Evolutionary conservation across 306 rosid genomes (phyloP).

Genomic region (Casuarina equisetifolia): DNA sequence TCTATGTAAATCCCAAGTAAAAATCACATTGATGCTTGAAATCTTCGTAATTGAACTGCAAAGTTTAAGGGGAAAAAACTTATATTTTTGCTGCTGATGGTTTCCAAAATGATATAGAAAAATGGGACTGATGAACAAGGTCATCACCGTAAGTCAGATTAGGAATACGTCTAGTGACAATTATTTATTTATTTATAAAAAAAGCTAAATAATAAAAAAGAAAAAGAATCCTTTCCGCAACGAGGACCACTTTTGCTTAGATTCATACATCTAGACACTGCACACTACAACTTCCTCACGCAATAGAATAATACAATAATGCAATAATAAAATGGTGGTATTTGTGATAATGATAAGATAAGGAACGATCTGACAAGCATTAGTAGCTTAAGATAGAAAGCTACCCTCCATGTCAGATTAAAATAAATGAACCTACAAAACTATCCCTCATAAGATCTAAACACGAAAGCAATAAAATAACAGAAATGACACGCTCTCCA

Average conservation of each 20-base stretch:
- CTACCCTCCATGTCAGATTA: neutral
- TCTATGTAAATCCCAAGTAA: neutral
- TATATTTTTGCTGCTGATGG: neutral
- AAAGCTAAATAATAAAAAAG: neutral
- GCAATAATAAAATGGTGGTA: neutral
- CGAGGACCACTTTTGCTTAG: neutral
- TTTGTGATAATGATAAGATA: too few species aligned
- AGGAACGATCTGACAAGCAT: neutral
- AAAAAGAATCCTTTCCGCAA: neutral
- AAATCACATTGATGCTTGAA: neutral
- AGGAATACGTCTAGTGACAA: too few species aligned
- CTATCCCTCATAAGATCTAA: neutral
- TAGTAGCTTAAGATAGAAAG: neutral
- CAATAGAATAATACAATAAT: neutral
- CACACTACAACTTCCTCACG: neutral
- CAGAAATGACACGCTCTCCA: neutral
- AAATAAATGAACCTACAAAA: neutral
- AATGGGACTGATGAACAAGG: neutral
- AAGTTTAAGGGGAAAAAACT: too few species aligned
- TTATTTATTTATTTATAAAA: too few species aligned
- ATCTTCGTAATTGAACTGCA: neutral
- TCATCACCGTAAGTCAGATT: too few species aligned
- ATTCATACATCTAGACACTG: neutral
- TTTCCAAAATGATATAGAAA: neutral
- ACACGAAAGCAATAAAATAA: neutral